Evolutionary conservation across 306 rosid species (phyloP), one percentile per base, ranked within the genome.

Genomic region (Lagenaria siceraria): DNA sequence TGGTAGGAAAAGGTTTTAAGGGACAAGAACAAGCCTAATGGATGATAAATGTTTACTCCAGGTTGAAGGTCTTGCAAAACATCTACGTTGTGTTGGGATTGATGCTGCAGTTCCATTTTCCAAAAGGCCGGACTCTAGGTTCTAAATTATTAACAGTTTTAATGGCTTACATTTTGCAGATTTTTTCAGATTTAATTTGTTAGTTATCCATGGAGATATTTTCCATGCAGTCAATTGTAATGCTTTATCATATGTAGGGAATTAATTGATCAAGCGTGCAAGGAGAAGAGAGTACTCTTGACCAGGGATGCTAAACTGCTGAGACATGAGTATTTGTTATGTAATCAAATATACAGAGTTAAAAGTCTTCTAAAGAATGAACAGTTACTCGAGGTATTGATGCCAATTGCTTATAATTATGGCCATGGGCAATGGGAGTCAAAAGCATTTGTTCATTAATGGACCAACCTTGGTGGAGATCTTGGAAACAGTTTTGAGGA

Each of bases 11-110:
- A 42, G 24, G 14, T 70, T 56, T n/a, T 38, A n/a, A 13, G 68
- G 46, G 49, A 64, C 5, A 62, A 77, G 51, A 29, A 25, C 24
- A 66, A 19, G 11, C 21, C 84, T 82, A 84, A 71, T 78, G 70
- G 36, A 62, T 76, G 68, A 58, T 13, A 55, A 76, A 27, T 66
- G 52, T 83, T 77, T 81, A 74, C 81, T 82, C 89, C 89, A 94
- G 97, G 95, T 91, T 76, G 97, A 90, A 89, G 97, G 98, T 79
- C 87, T 94, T 84, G 98, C 97, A 73, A 94, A 94, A 88, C 96
- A 94, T 87, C 84, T 94, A 86, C 87, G 97, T 14, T 94, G 97
- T 76, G 96, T 90, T 74, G 97, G 98, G 83, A 81, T 94, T 56
- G 97, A 93, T 86, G 98, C 97, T 75, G 98, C 97, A 79, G 80